Evolutionary conservation across 192 early-diverging fungal genomes (phyloP).

Genomic region (Cetraspora pellucida): DNA sequence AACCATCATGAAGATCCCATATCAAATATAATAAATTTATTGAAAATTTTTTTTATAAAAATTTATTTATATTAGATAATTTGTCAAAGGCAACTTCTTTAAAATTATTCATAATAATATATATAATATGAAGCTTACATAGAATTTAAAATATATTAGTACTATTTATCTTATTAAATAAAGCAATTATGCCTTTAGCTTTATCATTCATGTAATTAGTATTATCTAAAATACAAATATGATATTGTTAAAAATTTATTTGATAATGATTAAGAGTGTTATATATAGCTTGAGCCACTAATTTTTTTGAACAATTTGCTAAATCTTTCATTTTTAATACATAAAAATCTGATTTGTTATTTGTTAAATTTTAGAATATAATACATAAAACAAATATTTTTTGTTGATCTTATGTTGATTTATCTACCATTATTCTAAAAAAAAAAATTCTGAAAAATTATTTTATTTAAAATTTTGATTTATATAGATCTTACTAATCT

Average conservation of each 20-base stretch:
- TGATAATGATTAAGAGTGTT: not conserved
- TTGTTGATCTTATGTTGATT: not conserved
- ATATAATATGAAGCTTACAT: not conserved
- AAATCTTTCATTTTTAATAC: not conserved
- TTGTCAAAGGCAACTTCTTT: not conserved
- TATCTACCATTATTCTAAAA: not conserved
- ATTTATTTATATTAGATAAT: not conserved
- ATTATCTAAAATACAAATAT: not conserved
- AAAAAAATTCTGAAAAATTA: not conserved
- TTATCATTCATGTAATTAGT: not conserved
- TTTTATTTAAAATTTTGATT: not conserved
- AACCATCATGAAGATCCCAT: not conserved
- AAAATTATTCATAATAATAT: slow-evolving; percentile 11
- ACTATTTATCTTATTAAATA: not conserved
- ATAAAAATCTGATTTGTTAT: not conserved
- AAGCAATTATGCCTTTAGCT: not conserved
- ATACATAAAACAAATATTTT: not conserved
- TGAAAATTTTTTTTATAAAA: not conserved
- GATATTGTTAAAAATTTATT: not conserved
- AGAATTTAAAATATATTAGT: not conserved
- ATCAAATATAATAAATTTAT: not conserved
- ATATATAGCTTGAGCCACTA: not conserved
- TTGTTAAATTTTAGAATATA: not conserved
- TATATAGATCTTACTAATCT: not conserved
- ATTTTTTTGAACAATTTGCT: not conserved